These are phyloP conservation scores for Comarum palustre DNA, from an alignment of 306 rosid species.

Conservation along the genomic window DNA sequence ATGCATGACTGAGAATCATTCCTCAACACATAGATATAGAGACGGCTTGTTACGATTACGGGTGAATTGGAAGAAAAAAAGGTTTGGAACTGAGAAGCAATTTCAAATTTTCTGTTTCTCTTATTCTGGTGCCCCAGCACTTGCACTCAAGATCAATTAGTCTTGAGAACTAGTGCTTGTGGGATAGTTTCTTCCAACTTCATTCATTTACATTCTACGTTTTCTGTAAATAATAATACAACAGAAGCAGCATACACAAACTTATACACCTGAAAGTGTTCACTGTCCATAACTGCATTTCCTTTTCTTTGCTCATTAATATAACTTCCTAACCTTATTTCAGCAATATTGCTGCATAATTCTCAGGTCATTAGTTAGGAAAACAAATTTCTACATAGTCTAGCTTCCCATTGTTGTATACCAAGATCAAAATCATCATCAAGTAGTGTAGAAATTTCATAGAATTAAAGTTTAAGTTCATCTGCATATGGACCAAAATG, in stretches of 20 bases:
- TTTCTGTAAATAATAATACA: neutral
- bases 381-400: neutral
- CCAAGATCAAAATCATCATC: neutral
- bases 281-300: neutral
- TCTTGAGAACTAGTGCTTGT: neutral
- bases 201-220: neutral
- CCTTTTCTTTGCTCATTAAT: neutral
- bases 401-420: neutral
- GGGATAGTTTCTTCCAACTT: neutral
- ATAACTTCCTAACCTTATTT: neutral
- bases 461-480: neutral
- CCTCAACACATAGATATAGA: neutral
- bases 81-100: conserved; percentile 1
- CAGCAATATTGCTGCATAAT: neutral
- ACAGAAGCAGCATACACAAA: conserved; percentile 4
- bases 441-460: neutral
- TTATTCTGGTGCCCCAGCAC: neutral
- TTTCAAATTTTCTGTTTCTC: neutral
- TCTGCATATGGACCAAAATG: neutral
- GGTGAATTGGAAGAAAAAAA: neutral
- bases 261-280: neutral
- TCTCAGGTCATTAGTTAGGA: neutral
- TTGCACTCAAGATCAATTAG: neutral
- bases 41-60: neutral
- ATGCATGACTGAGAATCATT: neutral